Base-by-base conservation (phyloP, 192 early-diverging fungal species). In the Backusella parvicylindrica region DNA sequence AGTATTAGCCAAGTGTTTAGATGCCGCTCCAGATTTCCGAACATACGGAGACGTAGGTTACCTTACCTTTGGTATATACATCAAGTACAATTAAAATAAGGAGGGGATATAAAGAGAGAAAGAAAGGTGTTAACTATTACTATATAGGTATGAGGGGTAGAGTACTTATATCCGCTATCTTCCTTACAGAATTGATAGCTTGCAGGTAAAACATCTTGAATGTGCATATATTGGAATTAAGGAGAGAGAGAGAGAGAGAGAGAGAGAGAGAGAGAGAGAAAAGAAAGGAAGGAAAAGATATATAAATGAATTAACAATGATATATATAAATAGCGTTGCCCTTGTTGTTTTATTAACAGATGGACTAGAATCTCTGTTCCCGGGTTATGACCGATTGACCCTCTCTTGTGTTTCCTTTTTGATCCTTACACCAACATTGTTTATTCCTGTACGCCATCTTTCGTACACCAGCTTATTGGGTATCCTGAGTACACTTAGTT, bases 381-480 rank as follows among this genome's bases (percentile, higher is more conserved):
- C 78, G 3, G 63, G 43, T 26, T 38, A 66, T 32, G 53, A 72
- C 66, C 33, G 79, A 0, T 41, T 77, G 15, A 40, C 31, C 23
- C 71, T 93, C 73, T 89, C 90, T 73, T 13, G 84, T 18, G 72
- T 79, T n/a, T 78, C 85, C 3, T 84, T 82, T 36, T 60, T 78
- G 8, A 26, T 91, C 15, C 47, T 93, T 7, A 82, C 89, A 9
- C 86, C 86, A 41, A 84, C 83, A 15, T 84, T 88, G 2, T 85
- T 84, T 77, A 43, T 90, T 70, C 74, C 86, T 75, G 68, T 83
- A 31, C 50, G 82, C 73, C 69, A 81, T 16, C 75, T 90, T 8
- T 82, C 86, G 2, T 92, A 89, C 49, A 85, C 81, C 4, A 83
- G 82, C 21, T 30, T 92, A 18, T 33, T 93, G 23, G 92, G 92